A percentile compares a stretch with the other conserved stretches of the same genome.
Conservation (phyloP, 768 basidiomycete species). For the Steccherinum ochraceum region DNA sequence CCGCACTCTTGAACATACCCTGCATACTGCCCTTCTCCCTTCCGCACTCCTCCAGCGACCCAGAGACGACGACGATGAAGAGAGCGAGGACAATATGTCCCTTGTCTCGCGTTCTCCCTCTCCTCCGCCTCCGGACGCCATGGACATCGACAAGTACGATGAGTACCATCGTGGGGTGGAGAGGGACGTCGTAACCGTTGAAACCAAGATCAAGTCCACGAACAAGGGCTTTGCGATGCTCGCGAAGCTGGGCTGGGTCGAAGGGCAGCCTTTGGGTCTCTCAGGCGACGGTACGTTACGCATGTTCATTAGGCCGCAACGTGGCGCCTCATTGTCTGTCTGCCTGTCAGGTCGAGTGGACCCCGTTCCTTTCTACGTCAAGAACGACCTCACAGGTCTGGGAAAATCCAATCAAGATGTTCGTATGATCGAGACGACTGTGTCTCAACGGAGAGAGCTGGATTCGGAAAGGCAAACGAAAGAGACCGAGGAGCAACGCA, state of each 20-base stretch:
- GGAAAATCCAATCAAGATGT: conserved; percentile 77
- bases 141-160: conserved; percentile 62
- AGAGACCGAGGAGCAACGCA: conserved; percentile 75
- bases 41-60: conserved; percentile 52
- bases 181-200: conserved; percentile 70
- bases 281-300: conserved; percentile 59
- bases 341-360: conserved; percentile 61
- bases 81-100: conserved; percentile 65
- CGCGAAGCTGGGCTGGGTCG: conserved; percentile 76
- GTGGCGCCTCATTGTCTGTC: not conserved
- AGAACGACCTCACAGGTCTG: conserved; percentile 71
- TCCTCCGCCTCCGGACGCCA: conserved; percentile 41
- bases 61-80: conserved; percentile 37
- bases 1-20: conserved; percentile 34
- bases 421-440: conserved; percentile 79
- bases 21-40: conserved; percentile 48
- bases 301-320: not conserved
- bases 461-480: conserved; percentile 78
- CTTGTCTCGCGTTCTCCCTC: conserved; percentile 74
- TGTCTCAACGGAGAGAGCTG: conserved; percentile 71
- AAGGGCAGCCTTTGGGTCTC: conserved; percentile 71
- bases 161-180: conserved; percentile 46
- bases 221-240: conserved; percentile 82
- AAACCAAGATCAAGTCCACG: conserved; percentile 70
- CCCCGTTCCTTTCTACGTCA: conserved; percentile 76